Evolutionary conservation across 768 basidiomycete species (phyloP).

Genomic region (Lentinula aciculospora): DNA sequence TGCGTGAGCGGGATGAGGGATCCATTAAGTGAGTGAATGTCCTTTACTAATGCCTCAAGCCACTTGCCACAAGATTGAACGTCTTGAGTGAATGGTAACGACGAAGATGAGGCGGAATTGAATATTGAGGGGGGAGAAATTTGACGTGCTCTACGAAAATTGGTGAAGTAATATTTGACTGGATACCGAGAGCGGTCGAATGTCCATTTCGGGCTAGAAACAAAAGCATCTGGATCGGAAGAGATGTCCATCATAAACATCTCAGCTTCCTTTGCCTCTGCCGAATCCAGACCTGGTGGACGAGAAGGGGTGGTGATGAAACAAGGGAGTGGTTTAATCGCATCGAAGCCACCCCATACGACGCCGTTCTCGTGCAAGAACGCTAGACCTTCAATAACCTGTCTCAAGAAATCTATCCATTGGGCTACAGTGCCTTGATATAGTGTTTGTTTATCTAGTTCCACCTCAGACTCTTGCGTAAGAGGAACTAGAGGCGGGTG

Average conservation of each 20-base stretch:
- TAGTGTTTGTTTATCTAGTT: background rate
- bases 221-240: constrained; percentile 6
- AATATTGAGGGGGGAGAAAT: constrained; percentile 1
- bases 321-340: background rate
- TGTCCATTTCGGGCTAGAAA: constrained; percentile 8
- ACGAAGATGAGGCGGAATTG: constrained; percentile 7
- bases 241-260: constrained; percentile 14
- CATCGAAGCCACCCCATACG: constrained; percentile 27
- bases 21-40: constrained; percentile 21
- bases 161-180: constrained; percentile 23
- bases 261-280: background rate
- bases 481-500: constrained; percentile 25
- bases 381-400: constrained; percentile 43
- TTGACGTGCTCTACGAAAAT: constrained; percentile 21
- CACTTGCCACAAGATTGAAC: constrained; percentile 1
- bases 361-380: constrained; percentile 40
- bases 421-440: constrained; percentile 34
- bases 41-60: background rate
- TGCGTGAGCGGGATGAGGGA: constrained; percentile 39
- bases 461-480: constrained; percentile 14
- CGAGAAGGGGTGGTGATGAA: constrained; percentile 16
- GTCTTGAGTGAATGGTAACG: constrained; percentile 2
- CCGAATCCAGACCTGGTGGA: constrained; percentile 8
- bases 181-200: constrained; percentile 31
- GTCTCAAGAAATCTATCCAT: constrained; percentile 46